Conservation (phyloP, 352 stramenopile species). For the Phytophthora pistaciae region DNA sequence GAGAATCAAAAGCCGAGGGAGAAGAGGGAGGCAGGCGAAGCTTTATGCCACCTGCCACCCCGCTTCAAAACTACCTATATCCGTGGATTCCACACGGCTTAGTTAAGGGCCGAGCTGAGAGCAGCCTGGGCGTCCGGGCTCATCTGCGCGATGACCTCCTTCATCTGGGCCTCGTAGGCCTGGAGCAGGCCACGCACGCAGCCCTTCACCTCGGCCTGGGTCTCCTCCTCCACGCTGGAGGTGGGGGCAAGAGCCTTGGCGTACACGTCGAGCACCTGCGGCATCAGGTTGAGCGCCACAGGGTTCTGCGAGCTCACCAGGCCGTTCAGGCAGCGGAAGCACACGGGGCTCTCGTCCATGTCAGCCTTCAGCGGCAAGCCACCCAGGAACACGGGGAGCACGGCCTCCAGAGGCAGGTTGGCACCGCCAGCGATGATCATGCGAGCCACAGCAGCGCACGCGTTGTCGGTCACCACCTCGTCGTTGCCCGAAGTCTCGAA, state of each 20-base stretch:
- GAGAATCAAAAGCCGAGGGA: slow-evolving; percentile 22
- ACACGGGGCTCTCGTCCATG: slow-evolving; percentile 96
- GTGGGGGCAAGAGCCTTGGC: slow-evolving; percentile 69
- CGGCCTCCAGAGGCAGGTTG: slow-evolving; percentile 91
- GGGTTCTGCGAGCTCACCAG: slow-evolving; percentile 93
- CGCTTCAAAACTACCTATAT: slow-evolving; percentile 30
- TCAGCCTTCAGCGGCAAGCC: slow-evolving; percentile 96
- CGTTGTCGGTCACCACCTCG: slow-evolving; percentile 94
- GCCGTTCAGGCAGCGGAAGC: slow-evolving; percentile 96
- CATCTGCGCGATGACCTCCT: slow-evolving; percentile 80
- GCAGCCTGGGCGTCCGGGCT: slow-evolving; percentile 73
- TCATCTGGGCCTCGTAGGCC: slow-evolving; percentile 82
- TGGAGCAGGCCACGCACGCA: slow-evolving; percentile 74
- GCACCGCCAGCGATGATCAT: slow-evolving; percentile 92
- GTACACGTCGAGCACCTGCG: slow-evolving; percentile 85
- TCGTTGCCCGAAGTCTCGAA: slow-evolving; percentile 92
- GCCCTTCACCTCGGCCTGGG: slow-evolving; percentile 75
- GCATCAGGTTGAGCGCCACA: slow-evolving; percentile 70
- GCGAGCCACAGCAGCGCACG: slow-evolving; percentile 91
- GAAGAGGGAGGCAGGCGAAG: neutral
- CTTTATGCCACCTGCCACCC: slow-evolving; percentile 2
- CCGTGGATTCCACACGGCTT: slow-evolving; percentile 19
- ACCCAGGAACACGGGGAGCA: slow-evolving; percentile 95
- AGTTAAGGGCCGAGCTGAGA: slow-evolving; percentile 68
- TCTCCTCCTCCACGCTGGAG: slow-evolving; percentile 79